Evolutionary conservation across 2,329 filamentous ascomycete species (phyloP).

Genomic region (Leptographium wingfieldii): DNA sequence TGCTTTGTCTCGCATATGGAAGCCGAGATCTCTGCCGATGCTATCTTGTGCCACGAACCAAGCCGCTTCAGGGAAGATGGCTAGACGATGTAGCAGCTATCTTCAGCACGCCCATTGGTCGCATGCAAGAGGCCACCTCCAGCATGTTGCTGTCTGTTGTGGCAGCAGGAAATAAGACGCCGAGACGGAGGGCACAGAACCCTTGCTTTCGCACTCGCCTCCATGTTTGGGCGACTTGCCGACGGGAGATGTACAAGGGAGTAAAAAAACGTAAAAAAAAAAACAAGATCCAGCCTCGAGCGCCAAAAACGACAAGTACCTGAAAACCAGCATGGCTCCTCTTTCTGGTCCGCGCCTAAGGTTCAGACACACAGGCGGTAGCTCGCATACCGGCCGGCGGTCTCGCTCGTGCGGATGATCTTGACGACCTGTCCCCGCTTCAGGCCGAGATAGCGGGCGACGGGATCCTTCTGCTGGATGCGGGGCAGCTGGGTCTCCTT

Average conservation of each 20-base stretch:
- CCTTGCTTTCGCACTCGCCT: neutral
- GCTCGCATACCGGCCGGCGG: constrained; percentile 90
- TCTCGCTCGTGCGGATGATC: constrained; percentile 93
- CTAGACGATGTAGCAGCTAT: neutral
- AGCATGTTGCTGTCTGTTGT: neutral
- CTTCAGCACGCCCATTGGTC: neutral
- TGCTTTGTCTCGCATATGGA: neutral
- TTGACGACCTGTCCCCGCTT: constrained; percentile 92
- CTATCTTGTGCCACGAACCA: neutral
- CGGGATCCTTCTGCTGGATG: constrained; percentile 83
- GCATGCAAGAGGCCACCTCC: neutral
- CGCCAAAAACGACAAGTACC: neutral
- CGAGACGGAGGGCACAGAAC: neutral
- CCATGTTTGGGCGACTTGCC: neutral
- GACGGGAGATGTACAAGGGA: neutral
- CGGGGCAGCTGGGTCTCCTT: constrained; percentile 96
- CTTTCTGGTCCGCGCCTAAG: neutral
- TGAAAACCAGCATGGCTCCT: neutral
- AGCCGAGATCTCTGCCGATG: neutral
- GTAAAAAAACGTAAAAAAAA: neutral
- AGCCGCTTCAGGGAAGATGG: neutral
- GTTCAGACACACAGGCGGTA: constrained; percentile 59
- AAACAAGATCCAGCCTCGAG: neutral
- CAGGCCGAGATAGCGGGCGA: constrained; percentile 82
- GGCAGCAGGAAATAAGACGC: neutral